Percentiles rank a stretch among this genome's conserved stretches.
These are phyloP conservation scores for Pleurotus tuoliensis DNA, from an alignment of 768 basidiomycete species.

Conservation along the genomic window DNA sequence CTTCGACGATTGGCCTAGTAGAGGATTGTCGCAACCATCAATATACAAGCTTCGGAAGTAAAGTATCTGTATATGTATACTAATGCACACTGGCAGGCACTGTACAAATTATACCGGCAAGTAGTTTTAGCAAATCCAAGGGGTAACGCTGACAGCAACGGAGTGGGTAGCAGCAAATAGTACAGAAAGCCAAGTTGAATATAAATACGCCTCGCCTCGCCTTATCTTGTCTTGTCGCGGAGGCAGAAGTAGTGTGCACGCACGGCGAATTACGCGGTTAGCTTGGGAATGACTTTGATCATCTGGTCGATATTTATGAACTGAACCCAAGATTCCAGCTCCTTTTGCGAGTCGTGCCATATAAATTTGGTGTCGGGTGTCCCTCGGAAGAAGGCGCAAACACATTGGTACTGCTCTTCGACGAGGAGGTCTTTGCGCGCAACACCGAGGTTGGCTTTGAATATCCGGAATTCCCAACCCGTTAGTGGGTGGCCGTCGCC, in stretches of 20 bases:
- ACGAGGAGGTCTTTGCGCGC: slow-evolving; percentile 51
- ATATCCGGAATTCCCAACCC: slow-evolving; percentile 88
- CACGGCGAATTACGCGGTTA: slow-evolving; percentile 42
- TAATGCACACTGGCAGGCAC: background rate
- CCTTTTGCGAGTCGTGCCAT: slow-evolving; percentile 63
- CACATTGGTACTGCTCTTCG: slow-evolving; percentile 73
- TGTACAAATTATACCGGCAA: background rate
- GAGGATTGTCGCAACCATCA: too few relatives aligned
- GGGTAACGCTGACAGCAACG: background rate
- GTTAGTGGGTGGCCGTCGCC: slow-evolving; percentile 67
- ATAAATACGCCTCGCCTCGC: background rate
- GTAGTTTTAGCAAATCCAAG: background rate
- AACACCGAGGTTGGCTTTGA: slow-evolving; percentile 69
- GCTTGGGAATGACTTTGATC: slow-evolving; percentile 73
- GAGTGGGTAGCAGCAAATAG: background rate
- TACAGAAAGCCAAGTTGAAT: background rate
- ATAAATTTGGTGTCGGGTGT: slow-evolving; percentile 62
- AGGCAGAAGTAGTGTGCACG: background rate
- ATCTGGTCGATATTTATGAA: slow-evolving; percentile 82
- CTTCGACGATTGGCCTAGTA: too few relatives aligned
- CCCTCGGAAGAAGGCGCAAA: slow-evolving; percentile 73
- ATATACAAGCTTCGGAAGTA: too few relatives aligned
- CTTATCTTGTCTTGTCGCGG: background rate
- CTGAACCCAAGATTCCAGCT: slow-evolving; percentile 78
- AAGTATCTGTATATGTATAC: background rate